Percentiles rank a stretch among this genome's conserved stretches.
phyloP scores from a whole-genome alignment of 352 stramenopile genomes.

The Globisporangium radiosum region DNA sequence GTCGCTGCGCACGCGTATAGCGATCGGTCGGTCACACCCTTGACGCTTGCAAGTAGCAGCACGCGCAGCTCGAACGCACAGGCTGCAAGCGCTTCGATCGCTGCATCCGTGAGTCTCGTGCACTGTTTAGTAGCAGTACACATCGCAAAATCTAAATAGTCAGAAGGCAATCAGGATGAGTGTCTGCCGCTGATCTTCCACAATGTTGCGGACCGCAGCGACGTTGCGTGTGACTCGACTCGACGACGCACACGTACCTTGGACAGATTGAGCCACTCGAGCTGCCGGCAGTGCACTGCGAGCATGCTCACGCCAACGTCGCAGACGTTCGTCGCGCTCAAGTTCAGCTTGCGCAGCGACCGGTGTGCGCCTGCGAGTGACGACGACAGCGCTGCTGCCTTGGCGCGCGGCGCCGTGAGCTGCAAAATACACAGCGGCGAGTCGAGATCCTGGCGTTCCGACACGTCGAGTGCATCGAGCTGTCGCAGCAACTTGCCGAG shows the following conservation, averaged over 20 bases:
- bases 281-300: constrained; percentile 27
- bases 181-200: too few species aligned
- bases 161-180: too few species aligned
- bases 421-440: constrained; percentile 33
- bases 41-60: constrained; percentile 32
- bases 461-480: constrained; percentile 35
- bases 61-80: constrained; percentile 31
- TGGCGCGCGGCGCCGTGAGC: constrained; percentile 15
- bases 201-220: too few species aligned
- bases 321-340: constrained; percentile 48
- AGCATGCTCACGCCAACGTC: constrained; percentile 53
- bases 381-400: neutral
- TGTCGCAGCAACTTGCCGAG: constrained; percentile 50
- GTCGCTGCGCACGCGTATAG: constrained; percentile 36
- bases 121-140: constrained; percentile 19
- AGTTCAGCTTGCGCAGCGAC: constrained; percentile 27
- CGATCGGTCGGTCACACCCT: constrained; percentile 38
- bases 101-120: constrained; percentile 36
- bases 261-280: constrained; percentile 51
- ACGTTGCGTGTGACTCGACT: too few species aligned
- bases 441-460: constrained; percentile 40
- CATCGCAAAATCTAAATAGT: too few species aligned
- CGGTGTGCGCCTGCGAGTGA: neutral
- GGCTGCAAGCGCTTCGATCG: constrained; percentile 39
- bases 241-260: constrained; percentile 25